These are phyloP conservation scores for Arctium minus DNA, from an alignment of 129 eudicot genomes.

Conservation along the genomic window DNA sequence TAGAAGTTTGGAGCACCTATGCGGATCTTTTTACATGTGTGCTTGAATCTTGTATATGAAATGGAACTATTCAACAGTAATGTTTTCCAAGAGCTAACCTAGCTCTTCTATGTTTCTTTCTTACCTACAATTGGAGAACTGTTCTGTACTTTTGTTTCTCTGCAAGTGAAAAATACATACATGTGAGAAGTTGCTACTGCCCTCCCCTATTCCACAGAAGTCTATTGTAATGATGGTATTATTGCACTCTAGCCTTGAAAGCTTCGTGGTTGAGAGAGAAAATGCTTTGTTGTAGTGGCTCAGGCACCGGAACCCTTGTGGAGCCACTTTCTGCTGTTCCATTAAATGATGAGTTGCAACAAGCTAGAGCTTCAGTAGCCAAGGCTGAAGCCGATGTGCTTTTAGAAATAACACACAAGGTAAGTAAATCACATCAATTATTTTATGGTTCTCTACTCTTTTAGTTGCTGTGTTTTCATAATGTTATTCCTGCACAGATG, in stretches of 20 bases:
- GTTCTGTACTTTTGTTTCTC: background rate
- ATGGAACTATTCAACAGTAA: slow-evolving; percentile 4
- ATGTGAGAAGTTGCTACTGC: background rate
- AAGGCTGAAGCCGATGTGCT: slow-evolving; percentile 94
- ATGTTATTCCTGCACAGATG: slow-evolving; percentile 46
- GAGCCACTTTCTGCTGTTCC: slow-evolving; percentile 94
- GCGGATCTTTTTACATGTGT: background rate
- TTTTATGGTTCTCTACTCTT: background rate
- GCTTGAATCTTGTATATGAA: slow-evolving; percentile 12
- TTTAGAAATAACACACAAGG: slow-evolving; percentile 74
- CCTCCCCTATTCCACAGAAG: background rate
- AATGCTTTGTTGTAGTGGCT: slow-evolving; percentile 65
- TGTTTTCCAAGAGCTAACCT: background rate
- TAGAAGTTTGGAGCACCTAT: background rate
- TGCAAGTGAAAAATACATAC: background rate
- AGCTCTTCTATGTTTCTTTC: background rate
- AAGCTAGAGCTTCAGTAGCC: slow-evolving; percentile 66
- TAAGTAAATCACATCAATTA: slow-evolving; percentile 7
- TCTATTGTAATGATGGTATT: background rate
- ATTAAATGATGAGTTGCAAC: slow-evolving; percentile 87
- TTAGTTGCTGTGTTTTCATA: background rate
- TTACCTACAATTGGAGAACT: slow-evolving; percentile 1
- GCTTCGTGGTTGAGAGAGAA: slow-evolving; percentile 15
- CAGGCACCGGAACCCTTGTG: slow-evolving; percentile 71
- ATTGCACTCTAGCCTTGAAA: background rate